Conservation (phyloP, 305 asterid species). For the Solanum hybrid region DNA sequence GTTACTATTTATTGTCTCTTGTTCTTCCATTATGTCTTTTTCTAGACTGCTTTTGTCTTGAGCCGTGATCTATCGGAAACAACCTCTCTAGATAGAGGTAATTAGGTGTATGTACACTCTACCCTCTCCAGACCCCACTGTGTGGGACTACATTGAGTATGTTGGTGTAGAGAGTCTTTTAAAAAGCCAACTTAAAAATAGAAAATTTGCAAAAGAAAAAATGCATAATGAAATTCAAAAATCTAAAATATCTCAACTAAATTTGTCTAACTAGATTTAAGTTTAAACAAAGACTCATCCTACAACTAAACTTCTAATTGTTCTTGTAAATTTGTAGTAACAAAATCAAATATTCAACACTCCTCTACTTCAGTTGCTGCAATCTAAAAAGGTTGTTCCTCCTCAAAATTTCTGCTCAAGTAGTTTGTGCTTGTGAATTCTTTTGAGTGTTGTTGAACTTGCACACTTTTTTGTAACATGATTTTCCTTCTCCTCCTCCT, state of each 20-base stretch:
- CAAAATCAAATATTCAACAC: background rate
- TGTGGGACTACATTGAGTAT: background rate
- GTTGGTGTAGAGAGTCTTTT: background rate
- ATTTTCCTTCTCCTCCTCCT: background rate
- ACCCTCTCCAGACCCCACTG: background rate
- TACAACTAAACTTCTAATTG: background rate
- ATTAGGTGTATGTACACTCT: background rate
- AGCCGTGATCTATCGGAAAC: background rate
- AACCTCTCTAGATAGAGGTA: background rate
- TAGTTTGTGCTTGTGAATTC: background rate
- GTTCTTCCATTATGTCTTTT: background rate
- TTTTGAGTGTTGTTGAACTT: background rate
- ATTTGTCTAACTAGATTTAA: background rate
- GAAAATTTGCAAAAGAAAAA: background rate
- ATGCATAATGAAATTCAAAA: background rate
- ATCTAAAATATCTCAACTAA: background rate
- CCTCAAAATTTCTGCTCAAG: background rate
- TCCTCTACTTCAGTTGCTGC: background rate
- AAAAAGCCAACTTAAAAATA: background rate
- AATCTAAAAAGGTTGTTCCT: background rate
- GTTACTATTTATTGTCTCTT: background rate
- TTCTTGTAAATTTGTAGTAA: background rate
- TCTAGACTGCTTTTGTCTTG: background rate
- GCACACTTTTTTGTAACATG: background rate
- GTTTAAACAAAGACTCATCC: background rate